phyloP scores from a whole-genome alignment of 306 rosid species.

The Pyrus communis region DNA sequence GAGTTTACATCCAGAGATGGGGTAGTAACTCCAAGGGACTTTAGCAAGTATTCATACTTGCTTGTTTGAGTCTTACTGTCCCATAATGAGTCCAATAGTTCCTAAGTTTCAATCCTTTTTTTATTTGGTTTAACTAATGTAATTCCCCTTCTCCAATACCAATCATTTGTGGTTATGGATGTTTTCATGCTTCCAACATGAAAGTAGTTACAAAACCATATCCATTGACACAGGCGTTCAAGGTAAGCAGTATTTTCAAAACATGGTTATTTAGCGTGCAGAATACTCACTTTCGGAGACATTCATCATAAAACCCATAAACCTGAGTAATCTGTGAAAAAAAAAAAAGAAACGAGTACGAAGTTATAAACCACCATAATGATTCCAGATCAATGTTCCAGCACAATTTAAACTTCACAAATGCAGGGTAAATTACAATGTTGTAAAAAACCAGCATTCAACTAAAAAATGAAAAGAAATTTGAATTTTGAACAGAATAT shows the following conservation, averaged over 20 bases:
- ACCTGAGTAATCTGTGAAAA: constrained; percentile 82
- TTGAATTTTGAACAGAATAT: background rate
- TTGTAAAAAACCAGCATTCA: background rate
- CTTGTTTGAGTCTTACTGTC: background rate
- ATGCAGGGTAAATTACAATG: background rate
- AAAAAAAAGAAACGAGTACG: background rate
- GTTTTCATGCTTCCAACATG: background rate
- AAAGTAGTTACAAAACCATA: background rate
- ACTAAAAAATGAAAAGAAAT: background rate
- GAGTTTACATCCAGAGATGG: background rate
- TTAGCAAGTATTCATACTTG: background rate
- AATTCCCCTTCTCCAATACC: background rate
- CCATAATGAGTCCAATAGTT: background rate
- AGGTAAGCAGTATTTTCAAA: background rate
- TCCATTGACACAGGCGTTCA: background rate
- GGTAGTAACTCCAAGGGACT: background rate
- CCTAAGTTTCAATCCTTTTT: background rate
- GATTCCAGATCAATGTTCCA: background rate
- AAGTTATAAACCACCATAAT: background rate
- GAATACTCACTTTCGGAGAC: constrained; percentile 80
- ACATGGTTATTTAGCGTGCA: background rate
- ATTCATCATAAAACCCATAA: constrained; percentile 94
- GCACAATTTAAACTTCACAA: background rate
- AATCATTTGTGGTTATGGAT: background rate
- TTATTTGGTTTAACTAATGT: background rate